Evolutionary conservation across 495 filamentous ascomycete genomes (phyloP), one percentile per base, ranked within the genome.

Genomic region (Aspergillus cavernicola): DNA sequence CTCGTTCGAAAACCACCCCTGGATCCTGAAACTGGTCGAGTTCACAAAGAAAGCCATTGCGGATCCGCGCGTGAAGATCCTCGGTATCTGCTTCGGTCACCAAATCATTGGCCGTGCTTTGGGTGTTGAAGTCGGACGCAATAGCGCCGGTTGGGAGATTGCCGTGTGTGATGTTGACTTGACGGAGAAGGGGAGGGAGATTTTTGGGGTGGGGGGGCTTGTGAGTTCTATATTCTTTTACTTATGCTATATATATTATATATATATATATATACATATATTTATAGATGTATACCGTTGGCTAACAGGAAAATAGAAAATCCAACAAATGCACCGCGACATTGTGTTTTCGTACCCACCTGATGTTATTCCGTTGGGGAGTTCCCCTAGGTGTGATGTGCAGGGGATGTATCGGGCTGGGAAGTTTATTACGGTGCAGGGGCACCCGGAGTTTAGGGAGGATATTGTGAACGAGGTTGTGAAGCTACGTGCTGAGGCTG

Each of bases 321-420:
- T 96, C 44, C 85, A 90, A 59, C 90, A 96, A 70, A 95, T 95
- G 91, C 91, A 97, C 70, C 80, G 80, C 38, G 92, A 96, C 62
- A 80, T 88, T 26, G 86, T 92, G n/a, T 77, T 71, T 52, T 63
- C 75, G 10, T 79, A 83, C 15, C 91, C 92, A 0, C 59, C 71
- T 0, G 80, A 78, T 23, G 82, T 84, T 12, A 73, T 84, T 33
- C 59, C 73, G 6, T 78, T 97, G 0, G 90, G 85, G 6, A 77
- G 76, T 13, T 88, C 87, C 1, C 73, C 76, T 9, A 65, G 70
- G 6, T 96, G 92, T 62, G 66, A 72, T 3, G 82, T 92, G 20
- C 92, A 97, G 62, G 88, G 86, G 49, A 90, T 96, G 82, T 86
- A 93, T 63, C 59, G 76, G 8, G 80, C 84, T 16, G 71, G 73